Conservation (phyloP, 2,329 filamentous ascomycete species). For the Pseudogymnoascus sp. region DNA sequence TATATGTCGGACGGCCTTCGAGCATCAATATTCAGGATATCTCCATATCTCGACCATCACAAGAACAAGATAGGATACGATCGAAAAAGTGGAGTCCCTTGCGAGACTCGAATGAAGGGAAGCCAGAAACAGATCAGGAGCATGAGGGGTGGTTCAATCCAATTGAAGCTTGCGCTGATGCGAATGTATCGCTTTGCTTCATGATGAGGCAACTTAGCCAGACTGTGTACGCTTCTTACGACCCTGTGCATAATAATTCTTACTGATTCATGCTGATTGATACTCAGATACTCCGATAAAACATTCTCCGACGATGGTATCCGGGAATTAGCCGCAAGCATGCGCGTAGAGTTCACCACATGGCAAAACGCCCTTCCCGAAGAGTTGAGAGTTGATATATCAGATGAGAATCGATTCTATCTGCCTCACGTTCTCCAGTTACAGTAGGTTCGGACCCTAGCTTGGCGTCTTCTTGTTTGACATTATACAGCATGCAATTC, state of each 20-base stretch:
- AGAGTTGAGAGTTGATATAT: conserved; percentile 10
- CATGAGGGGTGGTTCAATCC: conserved; percentile 3
- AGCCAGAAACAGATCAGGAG: neutral
- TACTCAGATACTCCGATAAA: conserved; percentile 10
- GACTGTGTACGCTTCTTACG: neutral
- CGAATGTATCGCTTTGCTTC: conserved; percentile 11
- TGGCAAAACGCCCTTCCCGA: conserved; percentile 9
- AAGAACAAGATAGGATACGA: neutral
- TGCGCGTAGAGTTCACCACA: conserved; percentile 10
- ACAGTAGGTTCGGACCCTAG: conserved; percentile 9
- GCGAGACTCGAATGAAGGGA: neutral
- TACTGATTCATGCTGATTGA: conserved; percentile 9
- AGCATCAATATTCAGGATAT: conserved; percentile 11
- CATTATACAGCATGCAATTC: conserved; percentile 12
- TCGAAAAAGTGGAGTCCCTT: neutral
- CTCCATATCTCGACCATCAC: conserved; percentile 9
- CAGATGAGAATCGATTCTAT: conserved; percentile 10
- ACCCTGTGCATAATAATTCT: neutral
- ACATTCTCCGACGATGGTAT: conserved; percentile 8
- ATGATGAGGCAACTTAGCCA: conserved; percentile 14
- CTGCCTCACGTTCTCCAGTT: conserved; percentile 12
- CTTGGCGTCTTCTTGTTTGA: neutral
- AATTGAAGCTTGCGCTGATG: conserved; percentile 11
- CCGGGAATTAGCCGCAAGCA: conserved; percentile 10
- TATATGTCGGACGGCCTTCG: conserved; percentile 12